Evolutionary conservation across 2,329 filamentous ascomycete species (phyloP).

Genomic region (Dactylella cylindrospora): DNA sequence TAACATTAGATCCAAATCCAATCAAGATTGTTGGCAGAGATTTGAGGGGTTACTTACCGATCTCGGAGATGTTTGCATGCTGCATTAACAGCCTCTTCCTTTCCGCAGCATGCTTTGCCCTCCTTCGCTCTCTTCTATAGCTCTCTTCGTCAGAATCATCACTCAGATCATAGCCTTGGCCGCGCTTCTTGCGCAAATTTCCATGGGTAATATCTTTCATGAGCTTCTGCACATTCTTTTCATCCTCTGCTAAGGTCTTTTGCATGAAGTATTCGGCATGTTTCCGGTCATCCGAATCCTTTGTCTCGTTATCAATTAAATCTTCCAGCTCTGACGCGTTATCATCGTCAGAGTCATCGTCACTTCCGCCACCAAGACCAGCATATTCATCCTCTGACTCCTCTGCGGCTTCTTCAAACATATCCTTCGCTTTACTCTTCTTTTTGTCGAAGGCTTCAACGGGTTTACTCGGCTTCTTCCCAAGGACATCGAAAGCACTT

Average conservation of each 20-base stretch:
- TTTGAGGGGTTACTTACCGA: conserved; percentile 53
- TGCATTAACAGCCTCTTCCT: conserved; percentile 81
- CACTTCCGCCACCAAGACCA: conserved; percentile 83
- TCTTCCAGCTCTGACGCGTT: conserved; percentile 61
- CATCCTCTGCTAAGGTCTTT: conserved; percentile 75
- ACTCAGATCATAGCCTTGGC: conserved; percentile 68
- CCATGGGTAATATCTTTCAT: conserved; percentile 92
- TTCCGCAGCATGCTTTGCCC: conserved; percentile 81
- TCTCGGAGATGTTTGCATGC: conserved; percentile 86
- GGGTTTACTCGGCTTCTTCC: conserved; percentile 61
- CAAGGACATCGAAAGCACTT: conserved; percentile 70
- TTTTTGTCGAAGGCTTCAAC: conserved; percentile 73
- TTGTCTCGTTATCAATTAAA: conserved; percentile 85
- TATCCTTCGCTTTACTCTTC: conserved; percentile 80
- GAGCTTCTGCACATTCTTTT: conserved; percentile 84
- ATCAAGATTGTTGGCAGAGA: not conserved
- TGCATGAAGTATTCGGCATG: conserved; percentile 88
- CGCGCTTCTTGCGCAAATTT: conserved; percentile 76
- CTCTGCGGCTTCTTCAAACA: conserved; percentile 90
- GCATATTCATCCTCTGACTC: conserved; percentile 99
- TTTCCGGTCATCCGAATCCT: conserved; percentile 76
- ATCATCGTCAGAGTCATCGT: conserved; percentile 77
- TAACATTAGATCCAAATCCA: conserved; percentile 23
- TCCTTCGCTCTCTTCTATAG: conserved; percentile 51
- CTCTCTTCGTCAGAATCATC: conserved; percentile 83